phyloP scores from a whole-genome alignment of 139 green algal species.

The Auxenochlorella protothecoides region DNA sequence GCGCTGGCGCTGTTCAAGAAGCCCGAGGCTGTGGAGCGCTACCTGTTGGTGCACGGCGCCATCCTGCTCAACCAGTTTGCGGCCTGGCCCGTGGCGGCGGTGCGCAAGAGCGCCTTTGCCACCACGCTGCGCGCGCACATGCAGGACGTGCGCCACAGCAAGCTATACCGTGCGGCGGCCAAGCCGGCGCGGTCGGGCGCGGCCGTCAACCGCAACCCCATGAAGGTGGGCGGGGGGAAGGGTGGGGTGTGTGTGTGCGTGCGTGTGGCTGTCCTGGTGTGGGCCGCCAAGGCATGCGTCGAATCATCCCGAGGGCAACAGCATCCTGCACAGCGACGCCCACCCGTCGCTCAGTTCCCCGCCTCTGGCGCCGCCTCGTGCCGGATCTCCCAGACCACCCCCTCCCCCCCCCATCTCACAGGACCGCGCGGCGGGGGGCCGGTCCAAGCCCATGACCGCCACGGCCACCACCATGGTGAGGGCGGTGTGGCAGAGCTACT shows the following conservation, averaged over 20 bases:
- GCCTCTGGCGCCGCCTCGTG: not conserved
- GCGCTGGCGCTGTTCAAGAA: conserved; percentile 14
- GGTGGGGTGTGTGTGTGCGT: not conserved
- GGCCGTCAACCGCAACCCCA: conserved; percentile 56
- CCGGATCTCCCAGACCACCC: not conserved
- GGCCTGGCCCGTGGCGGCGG: conserved; percentile 49
- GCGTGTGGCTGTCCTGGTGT: not conserved
- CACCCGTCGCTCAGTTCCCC: not conserved
- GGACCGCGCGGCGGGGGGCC: conserved; percentile 32
- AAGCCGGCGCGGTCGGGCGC: conserved; percentile 1
- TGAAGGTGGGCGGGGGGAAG: conserved; percentile 32
- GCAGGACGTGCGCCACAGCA: conserved; percentile 57
- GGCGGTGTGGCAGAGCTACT: conserved; percentile 72
- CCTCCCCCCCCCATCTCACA: conserved; percentile 18
- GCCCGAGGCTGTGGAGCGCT: conserved; percentile 67
- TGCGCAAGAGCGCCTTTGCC: conserved; percentile 64
- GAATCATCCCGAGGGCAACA: too few relatives aligned
- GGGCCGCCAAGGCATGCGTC: too few relatives aligned
- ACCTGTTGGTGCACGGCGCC: conserved; percentile 84
- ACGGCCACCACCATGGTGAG: conserved; percentile 88
- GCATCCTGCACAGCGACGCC: too few relatives aligned
- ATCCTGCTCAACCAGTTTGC: conserved; percentile 87
- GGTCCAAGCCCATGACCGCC: conserved; percentile 77
- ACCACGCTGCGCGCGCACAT: conserved; percentile 55
- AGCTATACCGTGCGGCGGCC: conserved; percentile 59